Evolutionary conservation across 768 basidiomycete genomes (phyloP).

Genomic region (Rhodotorula diobovata): DNA sequence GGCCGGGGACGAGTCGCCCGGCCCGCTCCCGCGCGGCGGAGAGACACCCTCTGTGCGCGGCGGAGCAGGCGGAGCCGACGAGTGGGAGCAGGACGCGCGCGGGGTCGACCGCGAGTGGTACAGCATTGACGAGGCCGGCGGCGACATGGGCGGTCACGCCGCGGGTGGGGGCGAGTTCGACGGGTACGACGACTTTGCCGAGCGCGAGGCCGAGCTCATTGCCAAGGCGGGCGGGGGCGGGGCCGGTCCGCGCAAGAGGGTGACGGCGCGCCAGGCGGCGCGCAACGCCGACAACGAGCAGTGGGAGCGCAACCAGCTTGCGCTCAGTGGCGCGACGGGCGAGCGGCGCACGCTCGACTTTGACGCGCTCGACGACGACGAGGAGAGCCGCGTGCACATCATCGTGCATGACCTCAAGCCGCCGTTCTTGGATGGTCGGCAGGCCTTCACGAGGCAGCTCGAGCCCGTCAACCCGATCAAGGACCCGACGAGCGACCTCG

Average conservation of each 20-base stretch:
- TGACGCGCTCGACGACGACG: slow-evolving; percentile 87
- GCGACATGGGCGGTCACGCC: slow-evolving; percentile 69
- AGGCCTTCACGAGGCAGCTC: slow-evolving; percentile 90
- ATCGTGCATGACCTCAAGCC: slow-evolving; percentile 96
- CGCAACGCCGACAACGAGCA: slow-evolving; percentile 97
- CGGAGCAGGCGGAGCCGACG: slow-evolving; percentile 49
- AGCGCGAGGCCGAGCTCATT: slow-evolving; percentile 47
- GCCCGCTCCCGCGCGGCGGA: slow-evolving; percentile 17
- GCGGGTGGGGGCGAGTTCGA: not conserved
- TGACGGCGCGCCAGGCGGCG: slow-evolving; percentile 93
- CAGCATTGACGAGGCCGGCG: slow-evolving; percentile 68
- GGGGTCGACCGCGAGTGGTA: slow-evolving; percentile 95
- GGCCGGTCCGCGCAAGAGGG: slow-evolving; percentile 59
- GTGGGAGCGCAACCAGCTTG: slow-evolving; percentile 98
- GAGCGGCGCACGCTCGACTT: slow-evolving; percentile 67
- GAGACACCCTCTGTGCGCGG: slow-evolving; percentile 28
- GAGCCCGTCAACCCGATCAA: slow-evolving; percentile 96
- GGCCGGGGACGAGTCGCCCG: slow-evolving; percentile 39
- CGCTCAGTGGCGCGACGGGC: slow-evolving; percentile 87
- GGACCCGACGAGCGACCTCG: slow-evolving; percentile 90
- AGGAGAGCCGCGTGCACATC: slow-evolving; percentile 85
- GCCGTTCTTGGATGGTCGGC: slow-evolving; percentile 93
- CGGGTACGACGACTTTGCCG: slow-evolving; percentile 77
- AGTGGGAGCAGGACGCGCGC: slow-evolving; percentile 97
- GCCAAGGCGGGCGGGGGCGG: slow-evolving; percentile 42